Conservation (phyloP, 306 rosid species). For the Corylus heterophylla region DNA sequence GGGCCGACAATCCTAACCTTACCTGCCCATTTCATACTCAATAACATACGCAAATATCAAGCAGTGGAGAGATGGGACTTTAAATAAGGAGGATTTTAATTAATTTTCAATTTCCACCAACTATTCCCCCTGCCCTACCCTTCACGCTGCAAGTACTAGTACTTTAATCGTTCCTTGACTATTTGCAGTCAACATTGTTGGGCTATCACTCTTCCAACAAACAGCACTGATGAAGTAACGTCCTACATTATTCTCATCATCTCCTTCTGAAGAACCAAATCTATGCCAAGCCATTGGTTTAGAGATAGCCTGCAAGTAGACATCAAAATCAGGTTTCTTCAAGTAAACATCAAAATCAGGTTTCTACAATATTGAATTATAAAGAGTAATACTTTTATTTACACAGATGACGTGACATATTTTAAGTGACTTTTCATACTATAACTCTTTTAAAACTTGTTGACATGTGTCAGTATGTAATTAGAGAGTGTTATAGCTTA, state of each 20-base stretch:
- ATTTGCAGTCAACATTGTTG: constrained; percentile 89
- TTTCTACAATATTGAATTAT: neutral
- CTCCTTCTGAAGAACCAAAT: constrained; percentile 73
- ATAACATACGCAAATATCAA: neutral
- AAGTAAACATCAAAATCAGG: neutral
- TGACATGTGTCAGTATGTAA: no score
- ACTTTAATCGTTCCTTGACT: constrained; percentile 97
- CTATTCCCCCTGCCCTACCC: neutral
- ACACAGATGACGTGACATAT: no score
- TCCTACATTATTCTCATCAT: constrained; percentile 73
- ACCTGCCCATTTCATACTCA: neutral
- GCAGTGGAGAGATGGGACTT: neutral
- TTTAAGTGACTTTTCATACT: no score
- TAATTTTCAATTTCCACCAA: neutral
- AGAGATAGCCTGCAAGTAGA: constrained; percentile 72
- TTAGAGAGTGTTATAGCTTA: no score
- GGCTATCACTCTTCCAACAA: constrained; percentile 95
- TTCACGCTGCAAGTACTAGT: constrained; percentile 80
- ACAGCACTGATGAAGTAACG: constrained; percentile 93
- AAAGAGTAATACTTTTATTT: no score
- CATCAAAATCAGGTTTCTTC: constrained; percentile 16
- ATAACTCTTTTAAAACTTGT: no score
- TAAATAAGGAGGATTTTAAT: neutral
- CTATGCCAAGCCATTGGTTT: constrained; percentile 84
- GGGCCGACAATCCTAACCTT: neutral